Evolutionary conservation across 345 rosid species (phyloP).

Genomic region (Nasturtium officinale): DNA sequence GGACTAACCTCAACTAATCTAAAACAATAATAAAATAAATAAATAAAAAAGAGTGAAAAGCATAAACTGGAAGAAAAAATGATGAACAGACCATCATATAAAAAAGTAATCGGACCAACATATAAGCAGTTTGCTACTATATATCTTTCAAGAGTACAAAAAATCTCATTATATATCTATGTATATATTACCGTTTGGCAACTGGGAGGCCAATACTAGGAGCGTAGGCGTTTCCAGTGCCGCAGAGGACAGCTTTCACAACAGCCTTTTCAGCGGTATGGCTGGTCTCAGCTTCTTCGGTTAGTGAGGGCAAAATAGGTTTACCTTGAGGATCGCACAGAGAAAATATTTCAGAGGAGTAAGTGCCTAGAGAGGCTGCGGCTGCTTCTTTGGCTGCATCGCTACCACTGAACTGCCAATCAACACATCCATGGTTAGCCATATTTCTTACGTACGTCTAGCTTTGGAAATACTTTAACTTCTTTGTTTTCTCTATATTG

Average conservation of each 20-base stretch:
- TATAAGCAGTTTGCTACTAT: neutral
- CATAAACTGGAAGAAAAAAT: no score
- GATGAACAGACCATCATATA: no score
- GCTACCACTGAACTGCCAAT: conserved; percentile 43
- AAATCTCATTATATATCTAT: neutral
- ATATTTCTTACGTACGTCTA: conserved; percentile 5
- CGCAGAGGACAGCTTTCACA: conserved; percentile 50
- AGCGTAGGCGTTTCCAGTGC: conserved; percentile 51
- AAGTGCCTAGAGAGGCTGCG: conserved; percentile 37
- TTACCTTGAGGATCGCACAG: conserved; percentile 43
- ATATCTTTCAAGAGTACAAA: neutral
- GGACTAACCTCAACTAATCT: neutral
- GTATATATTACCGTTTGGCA: conserved; percentile 48
- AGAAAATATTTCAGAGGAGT: conserved; percentile 32
- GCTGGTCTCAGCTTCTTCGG: conserved; percentile 54
- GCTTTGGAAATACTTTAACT: neutral
- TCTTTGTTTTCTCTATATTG: neutral
- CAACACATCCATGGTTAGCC: conserved; percentile 2
- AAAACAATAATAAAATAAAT: no score
- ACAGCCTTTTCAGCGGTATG: conserved; percentile 61
- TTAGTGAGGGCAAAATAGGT: conserved; percentile 49
- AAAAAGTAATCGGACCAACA: no score
- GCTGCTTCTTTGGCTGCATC: conserved; percentile 31
- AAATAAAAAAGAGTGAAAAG: no score
- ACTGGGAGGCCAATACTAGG: conserved; percentile 51